Evolutionary conservation across 2,329 filamentous ascomycete genomes (phyloP), one percentile per base, ranked within the genome.

Genomic region (Coniochaeta sp.): DNA sequence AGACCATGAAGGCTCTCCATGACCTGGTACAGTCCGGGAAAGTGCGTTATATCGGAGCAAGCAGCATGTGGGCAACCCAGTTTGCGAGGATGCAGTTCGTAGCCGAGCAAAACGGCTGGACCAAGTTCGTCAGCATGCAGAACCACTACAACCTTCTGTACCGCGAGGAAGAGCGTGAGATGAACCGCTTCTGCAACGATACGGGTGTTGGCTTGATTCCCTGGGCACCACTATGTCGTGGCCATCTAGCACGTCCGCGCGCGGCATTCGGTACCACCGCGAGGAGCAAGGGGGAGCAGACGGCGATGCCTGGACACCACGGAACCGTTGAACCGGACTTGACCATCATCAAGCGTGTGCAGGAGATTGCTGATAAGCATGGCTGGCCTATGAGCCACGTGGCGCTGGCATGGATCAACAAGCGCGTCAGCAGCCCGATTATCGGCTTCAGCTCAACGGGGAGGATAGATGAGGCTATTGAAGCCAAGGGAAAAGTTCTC

Each of bases 1-100:
- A 87, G 73, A 85, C 84, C 16, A 87, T 87, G 84, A 78, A 79
- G 68, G 82, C 83, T 12, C 71, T 86, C 30, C 81, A 88, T 64
- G 84, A 87, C 66, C 75, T 88, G 0, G 76, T 87, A 1, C 74
- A 81, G 67, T 76, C 73, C 26, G 84, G 84, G 34, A 85, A 83
- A 72, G 82, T 86, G 4, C 72, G 79, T 14, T 84, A 83, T 65
- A 77, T 84, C 19, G 81, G 81, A 7, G 75, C 78, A 2, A 77
- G 73, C 50, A 76, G 71, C 59, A 84, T 84, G 81, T 79, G 75
- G 65, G 74, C 78, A 4, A 80, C 77, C 66, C 78, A 84, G 66
- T 83, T 84, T 64, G 78, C 79, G 16, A 72, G 73, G 36, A 70
- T 86, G 69, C 84, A 87, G 66, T 80, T 79, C 63, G 75, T 74